A percentile compares a stretch with the other conserved stretches of the same genome.
Evolutionary conservation across 2,329 filamentous ascomycete genomes (phyloP).

Genomic region (Tolypocladium guangdongense): DNA sequence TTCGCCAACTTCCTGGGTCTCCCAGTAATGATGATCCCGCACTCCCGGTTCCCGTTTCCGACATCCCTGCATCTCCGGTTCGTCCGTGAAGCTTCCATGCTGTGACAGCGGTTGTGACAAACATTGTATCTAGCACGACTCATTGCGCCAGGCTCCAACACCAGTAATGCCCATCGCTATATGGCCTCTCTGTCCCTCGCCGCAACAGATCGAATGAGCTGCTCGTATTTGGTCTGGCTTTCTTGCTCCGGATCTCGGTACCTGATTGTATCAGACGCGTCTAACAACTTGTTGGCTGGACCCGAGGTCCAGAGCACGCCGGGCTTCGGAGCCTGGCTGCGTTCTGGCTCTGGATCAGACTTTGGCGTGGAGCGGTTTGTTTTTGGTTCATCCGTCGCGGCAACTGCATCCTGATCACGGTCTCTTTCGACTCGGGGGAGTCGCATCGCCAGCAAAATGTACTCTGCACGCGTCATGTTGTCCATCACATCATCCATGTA

Average conservation of each 20-base stretch:
- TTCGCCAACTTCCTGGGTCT: background rate
- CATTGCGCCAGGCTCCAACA: background rate
- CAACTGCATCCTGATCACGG: slow-evolving; percentile 16
- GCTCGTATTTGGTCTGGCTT: slow-evolving; percentile 22
- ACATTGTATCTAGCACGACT: background rate
- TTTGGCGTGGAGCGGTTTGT: slow-evolving; percentile 19
- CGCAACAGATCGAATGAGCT: slow-evolving; percentile 25
- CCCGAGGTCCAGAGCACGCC: slow-evolving; percentile 25
- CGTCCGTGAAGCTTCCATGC: background rate
- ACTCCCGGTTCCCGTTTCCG: background rate
- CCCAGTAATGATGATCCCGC: background rate
- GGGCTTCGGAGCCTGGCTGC: slow-evolving; percentile 12
- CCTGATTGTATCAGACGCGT: slow-evolving; percentile 9
- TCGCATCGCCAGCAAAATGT: slow-evolving; percentile 56
- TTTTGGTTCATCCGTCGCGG: slow-evolving; percentile 17
- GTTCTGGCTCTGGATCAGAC: slow-evolving; percentile 14
- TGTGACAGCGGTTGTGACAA: background rate
- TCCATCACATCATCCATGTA: slow-evolving; percentile 65
- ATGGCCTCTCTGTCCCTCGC: slow-evolving; percentile 19
- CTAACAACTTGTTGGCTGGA: slow-evolving; percentile 3
- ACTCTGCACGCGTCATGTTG: slow-evolving; percentile 57
- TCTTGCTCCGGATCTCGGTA: slow-evolving; percentile 24
- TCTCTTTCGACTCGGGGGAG: slow-evolving; percentile 35
- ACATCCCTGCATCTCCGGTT: background rate
- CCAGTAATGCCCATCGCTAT: slow-evolving; percentile 2